Evolutionary conservation across 2,329 filamentous ascomycete species (phyloP).

Genomic region (Alternaria brassicicola): DNA sequence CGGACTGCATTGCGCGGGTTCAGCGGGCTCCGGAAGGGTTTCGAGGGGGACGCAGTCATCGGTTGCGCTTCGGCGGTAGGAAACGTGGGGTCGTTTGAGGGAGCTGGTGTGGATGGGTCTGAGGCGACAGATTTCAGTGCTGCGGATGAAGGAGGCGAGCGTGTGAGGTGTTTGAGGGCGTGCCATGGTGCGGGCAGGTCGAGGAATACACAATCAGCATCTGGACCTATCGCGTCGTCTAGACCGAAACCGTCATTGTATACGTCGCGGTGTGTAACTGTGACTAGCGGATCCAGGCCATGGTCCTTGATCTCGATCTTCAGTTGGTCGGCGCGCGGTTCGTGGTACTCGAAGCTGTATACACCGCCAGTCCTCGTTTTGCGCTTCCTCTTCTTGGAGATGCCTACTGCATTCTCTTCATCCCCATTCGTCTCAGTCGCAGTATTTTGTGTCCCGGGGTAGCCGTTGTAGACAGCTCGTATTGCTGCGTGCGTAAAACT

Average conservation of each 20-base stretch:
- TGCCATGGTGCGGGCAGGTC: slow-evolving; percentile 83
- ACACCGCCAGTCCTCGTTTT: slow-evolving; percentile 65
- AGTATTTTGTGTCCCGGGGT: slow-evolving; percentile 51
- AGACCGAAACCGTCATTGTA: slow-evolving; percentile 76
- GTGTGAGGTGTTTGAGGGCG: slow-evolving; percentile 75
- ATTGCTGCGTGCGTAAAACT: slow-evolving; percentile 83
- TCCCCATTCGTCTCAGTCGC: slow-evolving; percentile 15
- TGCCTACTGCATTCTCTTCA: slow-evolving; percentile 42
- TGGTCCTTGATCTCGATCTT: slow-evolving; percentile 72
- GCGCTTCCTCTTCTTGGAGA: slow-evolving; percentile 36
- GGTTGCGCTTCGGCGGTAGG: neutral
- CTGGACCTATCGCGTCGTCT: slow-evolving; percentile 27
- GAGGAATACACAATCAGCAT: slow-evolving; percentile 74
- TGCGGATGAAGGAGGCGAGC: slow-evolving; percentile 49
- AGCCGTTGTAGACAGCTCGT: slow-evolving; percentile 76
- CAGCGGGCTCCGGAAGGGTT: slow-evolving; percentile 59
- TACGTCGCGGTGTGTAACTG: slow-evolving; percentile 79
- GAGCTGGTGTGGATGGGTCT: slow-evolving; percentile 52
- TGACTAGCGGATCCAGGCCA: slow-evolving; percentile 67
- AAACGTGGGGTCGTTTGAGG: slow-evolving; percentile 16
- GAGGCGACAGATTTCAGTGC: slow-evolving; percentile 35
- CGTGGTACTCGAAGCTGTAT: slow-evolving; percentile 83
- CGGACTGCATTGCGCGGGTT: slow-evolving; percentile 74
- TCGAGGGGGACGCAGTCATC: slow-evolving; percentile 12
- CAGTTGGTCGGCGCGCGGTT: slow-evolving; percentile 72